These are phyloP conservation scores for Puccinellia tenuiflora DNA, from an alignment of 176 grass and related monocot genomes.

Conservation along the genomic window DNA sequence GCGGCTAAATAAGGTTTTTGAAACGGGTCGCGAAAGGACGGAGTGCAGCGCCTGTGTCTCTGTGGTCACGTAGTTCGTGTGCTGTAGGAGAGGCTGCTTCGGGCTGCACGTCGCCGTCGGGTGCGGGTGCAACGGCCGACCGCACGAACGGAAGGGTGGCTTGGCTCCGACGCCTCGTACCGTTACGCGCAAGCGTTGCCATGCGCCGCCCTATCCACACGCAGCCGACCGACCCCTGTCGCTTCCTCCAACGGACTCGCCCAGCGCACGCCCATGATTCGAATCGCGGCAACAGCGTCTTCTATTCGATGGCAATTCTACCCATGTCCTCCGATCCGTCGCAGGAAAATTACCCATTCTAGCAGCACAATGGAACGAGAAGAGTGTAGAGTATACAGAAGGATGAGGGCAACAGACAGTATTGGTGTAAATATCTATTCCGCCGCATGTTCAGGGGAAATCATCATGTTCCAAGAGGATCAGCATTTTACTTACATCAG, in stretches of 20 bases:
- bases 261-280: too few relatives aligned
- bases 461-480: background rate
- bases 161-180: conserved; percentile 28
- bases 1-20: conserved; percentile 22
- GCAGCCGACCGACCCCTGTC: background rate
- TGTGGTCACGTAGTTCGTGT: background rate
- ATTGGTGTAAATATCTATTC: background rate
- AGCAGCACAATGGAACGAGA: background rate
- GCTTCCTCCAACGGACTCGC: too few relatives aligned
- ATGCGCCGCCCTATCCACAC: background rate
- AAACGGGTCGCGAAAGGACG: conserved; percentile 2
- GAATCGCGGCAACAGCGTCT: background rate
- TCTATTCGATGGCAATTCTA: background rate
- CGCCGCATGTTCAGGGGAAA: background rate
- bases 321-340: background rate
- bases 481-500: background rate
- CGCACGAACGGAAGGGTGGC: conserved; percentile 27
- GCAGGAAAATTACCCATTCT: background rate
- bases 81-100: background rate
- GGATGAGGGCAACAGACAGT: background rate
- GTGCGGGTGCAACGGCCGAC: conserved; percentile 31
- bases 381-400: background rate
- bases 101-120: conserved; percentile 24
- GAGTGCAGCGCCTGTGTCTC: background rate
- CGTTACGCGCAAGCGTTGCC: conserved; percentile 45